phyloP scores from a whole-genome alignment of 108 stramenopile genomes.

The Fragilariopsis cylindrus region DNA sequence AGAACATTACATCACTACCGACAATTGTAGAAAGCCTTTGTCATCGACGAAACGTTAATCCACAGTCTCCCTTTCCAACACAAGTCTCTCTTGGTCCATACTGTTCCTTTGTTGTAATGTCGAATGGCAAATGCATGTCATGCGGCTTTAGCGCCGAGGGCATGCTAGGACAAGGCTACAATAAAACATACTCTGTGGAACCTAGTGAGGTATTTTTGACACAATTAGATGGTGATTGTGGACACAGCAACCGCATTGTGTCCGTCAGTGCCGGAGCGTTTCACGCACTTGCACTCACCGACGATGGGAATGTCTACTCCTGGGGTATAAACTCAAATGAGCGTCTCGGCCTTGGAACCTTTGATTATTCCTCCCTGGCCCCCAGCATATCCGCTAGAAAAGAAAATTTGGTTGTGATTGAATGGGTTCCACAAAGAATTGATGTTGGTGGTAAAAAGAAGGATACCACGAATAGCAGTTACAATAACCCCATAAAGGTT shows the following conservation, averaged over 20 bases:
- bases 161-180: conserved; percentile 59
- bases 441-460: conserved; percentile 17
- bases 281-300: conserved; percentile 59
- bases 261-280: conserved; percentile 59
- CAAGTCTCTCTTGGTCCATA: conserved; percentile 64
- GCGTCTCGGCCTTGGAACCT: conserved; percentile 27
- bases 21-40: conserved; percentile 41
- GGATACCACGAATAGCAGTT: background rate
- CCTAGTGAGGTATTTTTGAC: conserved; percentile 55
- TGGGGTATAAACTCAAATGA: conserved; percentile 56
- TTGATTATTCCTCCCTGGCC: conserved; percentile 28
- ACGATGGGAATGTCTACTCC: conserved; percentile 44
- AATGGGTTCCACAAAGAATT: conserved; percentile 38
- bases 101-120: conserved; percentile 71
- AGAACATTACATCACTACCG: conserved; percentile 33
- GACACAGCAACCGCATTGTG: conserved; percentile 31
- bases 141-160: conserved; percentile 76
- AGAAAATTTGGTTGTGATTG: conserved; percentile 36
- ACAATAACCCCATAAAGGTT: background rate
- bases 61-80: conserved; percentile 38
- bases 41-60: conserved; percentile 23
- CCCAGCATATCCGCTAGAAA: conserved; percentile 16
- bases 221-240: background rate
- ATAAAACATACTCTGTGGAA: conserved; percentile 25
- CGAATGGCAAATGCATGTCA: conserved; percentile 54